Evolutionary conservation across 2,329 filamentous ascomycete genomes (phyloP), one percentile per base, ranked within the genome.

Genomic region (Diaporthe australafricana): DNA sequence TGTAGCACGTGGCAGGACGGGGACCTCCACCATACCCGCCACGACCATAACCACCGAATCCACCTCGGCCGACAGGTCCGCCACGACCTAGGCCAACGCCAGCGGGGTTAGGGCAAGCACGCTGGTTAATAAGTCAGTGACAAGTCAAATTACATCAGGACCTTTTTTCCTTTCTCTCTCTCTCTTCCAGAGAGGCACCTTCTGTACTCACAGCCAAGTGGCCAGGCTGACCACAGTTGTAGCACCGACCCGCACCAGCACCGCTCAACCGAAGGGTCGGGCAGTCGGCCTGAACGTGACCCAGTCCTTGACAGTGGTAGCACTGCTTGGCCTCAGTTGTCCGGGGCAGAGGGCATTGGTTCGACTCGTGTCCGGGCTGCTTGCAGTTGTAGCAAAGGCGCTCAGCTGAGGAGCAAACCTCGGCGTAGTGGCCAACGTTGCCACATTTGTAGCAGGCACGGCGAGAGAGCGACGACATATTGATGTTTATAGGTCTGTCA

Each of bases 331-430:
- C 95, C 87, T 99, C 96, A 76, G 96, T 98, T 74, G 96, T 98
- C 84, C 96, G 93, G 80, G 96, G 96, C 81, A 96, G 92, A 78
- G 96, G 96, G 89, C 96, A 99, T 83, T 93, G 93, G 87, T 97
- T 98, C 77, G 96, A 98, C 87, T 99, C 96, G 85, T 99, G 96
- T 83, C 94, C 93, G 90, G 93, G 93, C 86, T 96, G 93, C 88
- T 96, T 96, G 95, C 96, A 99, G 89, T 99, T 99, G 88, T 99
- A 99, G 92, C 96, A 99, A 80, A 99, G 93, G 81, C 96, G 94
- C 89, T 99, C 96, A 73, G 95, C 93, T 73, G 96, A 98, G 74
- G 96, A 96, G 93, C 96, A 99, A 78, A 98, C 95, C 89, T 98
- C 95, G 81, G 87, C 87, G 76, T 90, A 91, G 83, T 95, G 93